phyloP scores from a whole-genome alignment of 192 early-diverging fungal species.

The Gigaspora rosea region DNA sequence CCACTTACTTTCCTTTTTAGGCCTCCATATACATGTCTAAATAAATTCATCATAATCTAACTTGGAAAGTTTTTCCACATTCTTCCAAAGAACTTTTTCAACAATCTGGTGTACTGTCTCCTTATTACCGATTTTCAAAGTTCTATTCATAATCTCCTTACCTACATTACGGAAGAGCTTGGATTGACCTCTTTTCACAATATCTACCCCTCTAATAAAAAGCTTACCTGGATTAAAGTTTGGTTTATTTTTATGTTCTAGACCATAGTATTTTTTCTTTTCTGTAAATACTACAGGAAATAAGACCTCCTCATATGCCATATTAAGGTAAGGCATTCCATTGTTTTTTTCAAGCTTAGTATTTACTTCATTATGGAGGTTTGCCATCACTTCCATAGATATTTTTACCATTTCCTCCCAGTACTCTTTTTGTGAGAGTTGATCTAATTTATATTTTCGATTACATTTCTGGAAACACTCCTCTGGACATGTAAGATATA shows the following conservation, averaged over 20 bases:
- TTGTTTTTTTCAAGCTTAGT: neutral
- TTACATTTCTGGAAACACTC: slow-evolving; percentile 18
- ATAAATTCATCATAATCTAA: too few species aligned
- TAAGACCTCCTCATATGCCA: slow-evolving; percentile 15
- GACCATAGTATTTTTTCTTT: slow-evolving; percentile 20
- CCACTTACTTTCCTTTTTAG: too few species aligned
- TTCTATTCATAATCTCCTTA: neutral
- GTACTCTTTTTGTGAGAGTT: too few species aligned
- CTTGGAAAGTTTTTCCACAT: too few species aligned
- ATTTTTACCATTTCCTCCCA: too few species aligned
- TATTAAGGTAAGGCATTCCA: neutral
- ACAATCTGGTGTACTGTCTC: neutral
- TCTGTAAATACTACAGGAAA: slow-evolving; percentile 6
- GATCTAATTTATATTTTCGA: too few species aligned
- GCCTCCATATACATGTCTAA: too few species aligned
- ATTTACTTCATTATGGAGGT: slow-evolving; percentile 9
- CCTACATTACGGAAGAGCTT: neutral
- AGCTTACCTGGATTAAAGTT: neutral
- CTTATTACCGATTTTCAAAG: neutral
- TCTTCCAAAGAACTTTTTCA: neutral
- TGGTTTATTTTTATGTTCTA: neutral
- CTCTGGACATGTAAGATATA: slow-evolving; percentile 13
- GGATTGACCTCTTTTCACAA: slow-evolving; percentile 1
- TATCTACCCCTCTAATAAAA: slow-evolving; percentile 17
- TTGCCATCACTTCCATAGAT: slow-evolving; percentile 1